phyloP scores from a whole-genome alignment of 768 basidiomycete genomes.

The Xerocomellus dryophilus region DNA sequence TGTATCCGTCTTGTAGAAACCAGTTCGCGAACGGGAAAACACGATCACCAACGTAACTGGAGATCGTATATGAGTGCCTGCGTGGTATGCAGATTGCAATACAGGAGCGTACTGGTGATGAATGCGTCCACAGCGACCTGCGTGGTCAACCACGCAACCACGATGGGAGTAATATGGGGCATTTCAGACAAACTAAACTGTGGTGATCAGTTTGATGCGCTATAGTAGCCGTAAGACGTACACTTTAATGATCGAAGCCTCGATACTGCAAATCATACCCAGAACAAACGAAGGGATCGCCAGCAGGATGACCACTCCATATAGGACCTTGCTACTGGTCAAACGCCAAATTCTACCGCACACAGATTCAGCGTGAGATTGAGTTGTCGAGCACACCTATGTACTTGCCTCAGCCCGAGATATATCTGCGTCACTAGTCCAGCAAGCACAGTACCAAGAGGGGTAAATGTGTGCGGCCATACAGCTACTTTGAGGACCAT shows the following conservation, averaged over 20 bases:
- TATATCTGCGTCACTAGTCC: constrained; percentile 50
- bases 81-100: no score
- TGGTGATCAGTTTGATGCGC: background rate
- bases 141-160: constrained; percentile 47
- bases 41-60: background rate
- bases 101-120: constrained; percentile 9
- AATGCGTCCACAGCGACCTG: constrained; percentile 43
- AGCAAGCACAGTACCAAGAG: constrained; percentile 43
- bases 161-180: constrained; percentile 38
- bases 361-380: background rate
- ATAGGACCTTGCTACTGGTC: constrained; percentile 23
- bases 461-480: constrained; percentile 54
- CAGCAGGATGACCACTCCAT: constrained; percentile 33
- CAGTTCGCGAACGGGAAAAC: background rate
- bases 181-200: constrained; percentile 40
- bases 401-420: constrained; percentile 42
- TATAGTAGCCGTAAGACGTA: constrained; percentile 21
- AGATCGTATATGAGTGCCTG: background rate
- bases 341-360: constrained; percentile 16
- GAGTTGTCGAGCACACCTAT: constrained; percentile 5
- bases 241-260: constrained; percentile 42
- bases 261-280: constrained; percentile 43
- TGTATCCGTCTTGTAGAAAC: background rate
- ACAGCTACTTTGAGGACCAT: constrained; percentile 31
- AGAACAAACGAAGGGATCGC: constrained; percentile 42